Conservation (phyloP, 768 basidiomycete species). For the Agaricus subrufescens region DNA sequence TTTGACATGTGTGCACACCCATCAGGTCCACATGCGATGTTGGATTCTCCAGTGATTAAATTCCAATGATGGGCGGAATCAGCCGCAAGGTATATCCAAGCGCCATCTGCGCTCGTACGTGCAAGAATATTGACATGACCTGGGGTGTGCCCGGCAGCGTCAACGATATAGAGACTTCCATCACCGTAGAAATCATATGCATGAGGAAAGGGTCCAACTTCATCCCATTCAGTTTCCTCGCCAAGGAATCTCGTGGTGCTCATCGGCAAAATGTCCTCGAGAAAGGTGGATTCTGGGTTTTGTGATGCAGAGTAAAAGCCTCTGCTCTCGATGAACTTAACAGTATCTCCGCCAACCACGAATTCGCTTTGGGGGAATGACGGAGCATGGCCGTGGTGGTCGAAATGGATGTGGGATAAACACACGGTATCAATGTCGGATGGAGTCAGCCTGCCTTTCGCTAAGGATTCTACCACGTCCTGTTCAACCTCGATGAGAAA, state of each 20-base stretch:
- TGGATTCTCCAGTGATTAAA: constrained; percentile 39
- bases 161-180: constrained; percentile 53
- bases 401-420: constrained; percentile 52
- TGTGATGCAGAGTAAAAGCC: constrained; percentile 31
- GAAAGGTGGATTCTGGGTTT: constrained; percentile 27
- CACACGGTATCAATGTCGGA: constrained; percentile 38
- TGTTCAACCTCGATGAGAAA: constrained; percentile 26
- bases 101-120: constrained; percentile 47
- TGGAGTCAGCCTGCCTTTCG: constrained; percentile 41
- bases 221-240: constrained; percentile 19
- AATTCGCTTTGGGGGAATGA: constrained; percentile 44
- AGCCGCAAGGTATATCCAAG: constrained; percentile 51
- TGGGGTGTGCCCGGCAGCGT: constrained; percentile 50
- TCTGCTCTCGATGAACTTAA: constrained; percentile 24
- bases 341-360: constrained; percentile 40
- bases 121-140: constrained; percentile 54
- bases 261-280: constrained; percentile 29
- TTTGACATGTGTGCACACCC: constrained; percentile 40
- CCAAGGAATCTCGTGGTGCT: constrained; percentile 33
- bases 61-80: constrained; percentile 55
- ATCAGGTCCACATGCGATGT: constrained; percentile 28
- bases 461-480: constrained; percentile 42
- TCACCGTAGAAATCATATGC: constrained; percentile 53
- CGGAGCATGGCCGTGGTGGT: constrained; percentile 43
- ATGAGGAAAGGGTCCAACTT: constrained; percentile 47